Evolutionary conservation across 257 asterid species (phyloP).

Genomic region (Solanum neorickii): DNA sequence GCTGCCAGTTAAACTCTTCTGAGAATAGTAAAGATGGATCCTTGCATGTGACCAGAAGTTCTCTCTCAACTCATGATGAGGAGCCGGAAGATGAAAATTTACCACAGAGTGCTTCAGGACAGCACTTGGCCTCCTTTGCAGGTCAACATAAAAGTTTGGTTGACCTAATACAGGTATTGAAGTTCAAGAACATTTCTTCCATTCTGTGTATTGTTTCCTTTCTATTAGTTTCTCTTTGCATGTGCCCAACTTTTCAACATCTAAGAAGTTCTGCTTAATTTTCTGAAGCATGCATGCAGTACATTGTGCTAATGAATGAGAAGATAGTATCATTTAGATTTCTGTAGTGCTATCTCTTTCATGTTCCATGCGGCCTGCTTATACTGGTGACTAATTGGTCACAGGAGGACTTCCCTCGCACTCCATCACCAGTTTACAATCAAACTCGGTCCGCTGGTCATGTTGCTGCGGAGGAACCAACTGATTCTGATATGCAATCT

Average conservation of each 20-base stretch:
- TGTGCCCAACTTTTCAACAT: neutral
- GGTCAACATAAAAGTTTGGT: constrained; percentile 64
- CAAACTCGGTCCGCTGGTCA: constrained; percentile 40
- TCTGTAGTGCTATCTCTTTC: neutral
- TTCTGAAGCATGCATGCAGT: neutral
- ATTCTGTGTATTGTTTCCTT: neutral
- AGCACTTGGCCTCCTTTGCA: constrained; percentile 18
- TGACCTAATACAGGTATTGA: constrained; percentile 63
- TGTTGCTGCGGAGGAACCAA: constrained; percentile 38
- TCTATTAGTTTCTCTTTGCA: neutral
- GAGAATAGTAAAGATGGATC: constrained; percentile 28
- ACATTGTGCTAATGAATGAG: neutral
- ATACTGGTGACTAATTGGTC: constrained; percentile 7
- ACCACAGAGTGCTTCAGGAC: constrained; percentile 19
- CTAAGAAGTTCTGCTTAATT: neutral
- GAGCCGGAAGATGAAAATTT: constrained; percentile 62
- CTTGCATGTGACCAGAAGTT: constrained; percentile 23
- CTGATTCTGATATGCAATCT: constrained; percentile 28
- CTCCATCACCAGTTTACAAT: constrained; percentile 66
- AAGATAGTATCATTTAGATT: neutral
- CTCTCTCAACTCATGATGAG: constrained; percentile 71
- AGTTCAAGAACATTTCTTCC: neutral
- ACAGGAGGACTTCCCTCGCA: constrained; percentile 72
- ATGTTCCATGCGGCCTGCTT: constrained; percentile 1
- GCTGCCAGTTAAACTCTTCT: constrained; percentile 29